Evolutionary conservation across 805 yeast genomes (phyloP).

Genomic region (Candida argentea): DNA sequence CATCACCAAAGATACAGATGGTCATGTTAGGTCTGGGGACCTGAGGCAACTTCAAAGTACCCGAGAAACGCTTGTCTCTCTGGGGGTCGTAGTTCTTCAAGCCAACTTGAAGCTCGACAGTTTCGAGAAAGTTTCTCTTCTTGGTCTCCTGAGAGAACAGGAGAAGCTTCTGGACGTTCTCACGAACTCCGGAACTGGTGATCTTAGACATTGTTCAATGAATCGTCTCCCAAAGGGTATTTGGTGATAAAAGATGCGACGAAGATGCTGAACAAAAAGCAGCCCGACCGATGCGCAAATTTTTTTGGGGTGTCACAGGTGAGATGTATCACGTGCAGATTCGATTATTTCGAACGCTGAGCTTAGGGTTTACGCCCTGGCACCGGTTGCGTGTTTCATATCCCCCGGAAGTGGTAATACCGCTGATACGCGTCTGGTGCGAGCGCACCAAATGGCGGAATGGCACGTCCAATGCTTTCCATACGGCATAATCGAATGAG

Average conservation of each 20-base stretch:
- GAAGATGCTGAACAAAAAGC: conserved; percentile 29
- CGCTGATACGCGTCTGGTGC: too few relatives aligned
- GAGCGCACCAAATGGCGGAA: too few relatives aligned
- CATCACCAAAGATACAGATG: conserved; percentile 99
- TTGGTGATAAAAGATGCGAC: conserved; percentile 47
- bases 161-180: conserved; percentile 86
- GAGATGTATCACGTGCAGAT: conserved; percentile 2
- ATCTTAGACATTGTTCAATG: conserved; percentile 66
- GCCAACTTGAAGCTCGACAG: conserved; percentile 99
- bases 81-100: conserved; percentile 99
- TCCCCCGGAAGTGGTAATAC: too few relatives aligned
- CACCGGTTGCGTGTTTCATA: too few relatives aligned
- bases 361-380: too few relatives aligned
- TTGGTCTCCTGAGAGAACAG: conserved; percentile 87
- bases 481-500: too few relatives aligned
- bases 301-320: conserved; percentile 3
- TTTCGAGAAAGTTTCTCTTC: conserved; percentile 99
- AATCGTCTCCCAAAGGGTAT: conserved; percentile 66
- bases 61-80: conserved; percentile 99
- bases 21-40: conserved; percentile 99
- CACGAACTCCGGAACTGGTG: conserved; percentile 90
- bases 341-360: conserved; percentile 17
- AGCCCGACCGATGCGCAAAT: too few relatives aligned
- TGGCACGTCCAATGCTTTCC: too few relatives aligned
- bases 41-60: conserved; percentile 94